A percentile compares a stretch with the other conserved stretches of the same genome.
Conservation (phyloP, 2,329 filamentous ascomycete genomes). For the Phyllachora maydis region DNA sequence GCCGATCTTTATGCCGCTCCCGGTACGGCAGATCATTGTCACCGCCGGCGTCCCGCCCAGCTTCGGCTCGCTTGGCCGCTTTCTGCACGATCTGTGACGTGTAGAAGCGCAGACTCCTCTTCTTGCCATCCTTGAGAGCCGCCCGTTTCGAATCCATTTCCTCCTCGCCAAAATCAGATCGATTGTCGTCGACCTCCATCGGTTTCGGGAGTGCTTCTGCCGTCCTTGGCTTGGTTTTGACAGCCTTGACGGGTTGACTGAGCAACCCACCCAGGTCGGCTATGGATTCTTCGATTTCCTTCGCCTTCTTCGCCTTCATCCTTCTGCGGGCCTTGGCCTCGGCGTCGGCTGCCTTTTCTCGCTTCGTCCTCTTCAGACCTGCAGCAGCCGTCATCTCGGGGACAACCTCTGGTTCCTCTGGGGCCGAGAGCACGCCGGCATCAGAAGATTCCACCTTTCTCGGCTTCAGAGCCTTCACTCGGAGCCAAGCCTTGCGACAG, state of each 20-base stretch:
- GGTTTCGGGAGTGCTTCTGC: neutral
- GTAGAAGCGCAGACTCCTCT: conserved; percentile 91
- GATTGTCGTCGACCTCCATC: conserved; percentile 14
- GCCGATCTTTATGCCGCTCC: conserved; percentile 70
- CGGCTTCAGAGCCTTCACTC: conserved; percentile 43
- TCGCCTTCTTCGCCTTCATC: conserved; percentile 18
- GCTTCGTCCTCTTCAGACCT: conserved; percentile 16
- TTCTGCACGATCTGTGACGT: conserved; percentile 95
- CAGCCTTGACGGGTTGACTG: conserved; percentile 21
- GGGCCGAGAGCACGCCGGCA: conserved; percentile 12
- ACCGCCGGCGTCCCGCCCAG: conserved; percentile 54
- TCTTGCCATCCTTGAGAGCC: conserved; percentile 71
- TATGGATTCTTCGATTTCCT: conserved; percentile 48
- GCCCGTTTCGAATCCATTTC: conserved; percentile 61
- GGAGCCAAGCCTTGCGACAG: conserved; percentile 64
- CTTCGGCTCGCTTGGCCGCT: conserved; percentile 60
- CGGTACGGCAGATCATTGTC: conserved; percentile 73
- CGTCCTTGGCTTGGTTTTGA: conserved; percentile 6
- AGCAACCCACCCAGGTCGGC: conserved; percentile 49
- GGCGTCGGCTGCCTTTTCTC: conserved; percentile 15
- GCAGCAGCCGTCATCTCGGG: conserved; percentile 5
- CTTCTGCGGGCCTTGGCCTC: no score
- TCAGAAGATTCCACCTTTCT: conserved; percentile 13
- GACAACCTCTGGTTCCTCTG: conserved; percentile 12
- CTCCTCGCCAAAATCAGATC: conserved; percentile 85